Evolutionary conservation across 345 rosid species (phyloP), one percentile per base, ranked within the genome.

Genomic region (Eucalyptus sp.): DNA sequence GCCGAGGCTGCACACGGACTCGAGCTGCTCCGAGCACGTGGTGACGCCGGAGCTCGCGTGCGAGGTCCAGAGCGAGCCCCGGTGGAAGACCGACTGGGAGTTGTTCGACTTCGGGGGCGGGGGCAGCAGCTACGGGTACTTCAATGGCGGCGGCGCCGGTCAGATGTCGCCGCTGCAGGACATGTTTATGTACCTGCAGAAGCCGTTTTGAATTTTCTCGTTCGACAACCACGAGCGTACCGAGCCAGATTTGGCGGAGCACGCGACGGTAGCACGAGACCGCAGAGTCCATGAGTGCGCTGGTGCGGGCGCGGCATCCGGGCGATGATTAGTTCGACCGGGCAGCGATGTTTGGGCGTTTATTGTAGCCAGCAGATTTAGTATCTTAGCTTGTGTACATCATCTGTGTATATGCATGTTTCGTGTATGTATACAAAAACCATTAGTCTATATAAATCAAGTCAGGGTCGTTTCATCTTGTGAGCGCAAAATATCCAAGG

Each of bases 61-160:
- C 91, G 99, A 97, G 96, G 99, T 96, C 20, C 97, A 97, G 92
- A 97, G 99, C 90, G 97, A 97, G 90, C 97, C 96, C 11, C 94
- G 89, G 66, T 92, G 90, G 97, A 93, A 90, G 87, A 31, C 25
- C 4, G 96, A 93, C 9, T 92, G 92, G 95, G 90, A 86, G 15
- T 24, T 90, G 92, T 46, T 93, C 0, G 95, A 92, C 12, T 89
- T 88, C 44, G 90, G 91, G 60, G 27, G 29, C 44, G 91, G 91
- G 1, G 91, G 88, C 68, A 92, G 94, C 94, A 92, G 94, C 94
- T 95, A 94, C 94, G 17, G 93, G n/a, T 96, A 95, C 89, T 90
- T 93, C 89, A 89, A 86, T 10, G 83, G 92, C 88, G 96, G 93
- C 49, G 91, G 71, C 64, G 56, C 22, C 56, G 90, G 90, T 89